Percentiles rank a stretch among this genome's conserved stretches.
phyloP scores from a whole-genome alignment of 2,329 filamentous ascomycete species.

The Pochonia chlamydosporia region DNA sequence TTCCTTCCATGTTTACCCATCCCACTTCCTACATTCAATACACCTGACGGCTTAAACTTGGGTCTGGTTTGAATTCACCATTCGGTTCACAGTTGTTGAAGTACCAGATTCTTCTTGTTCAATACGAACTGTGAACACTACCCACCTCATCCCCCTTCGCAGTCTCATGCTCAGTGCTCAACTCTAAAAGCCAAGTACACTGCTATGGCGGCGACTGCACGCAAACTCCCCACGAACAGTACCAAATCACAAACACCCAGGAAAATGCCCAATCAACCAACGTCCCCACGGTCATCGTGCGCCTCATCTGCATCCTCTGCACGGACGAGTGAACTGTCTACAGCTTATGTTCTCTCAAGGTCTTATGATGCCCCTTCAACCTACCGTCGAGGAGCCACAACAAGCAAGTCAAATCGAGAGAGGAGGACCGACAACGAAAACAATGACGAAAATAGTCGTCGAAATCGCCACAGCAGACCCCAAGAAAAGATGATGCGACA shows the following conservation, averaged over 20 bases:
- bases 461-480: neutral
- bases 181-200: neutral
- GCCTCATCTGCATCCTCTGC: constrained; percentile 1
- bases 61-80: too few species aligned
- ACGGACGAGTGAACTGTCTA: constrained; percentile 4
- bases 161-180: too few species aligned
- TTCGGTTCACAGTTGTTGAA: neutral
- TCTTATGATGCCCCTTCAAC: neutral
- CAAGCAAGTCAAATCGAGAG: neutral
- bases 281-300: neutral
- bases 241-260: neutral
- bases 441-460: neutral
- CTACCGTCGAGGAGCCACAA: neutral
- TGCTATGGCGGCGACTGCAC: neutral
- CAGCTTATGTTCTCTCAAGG: constrained; percentile 1
- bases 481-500: neutral
- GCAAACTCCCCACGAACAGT: neutral
- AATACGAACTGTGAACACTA: too few species aligned
- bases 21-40: constrained; percentile 52
- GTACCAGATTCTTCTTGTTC: too few species aligned
- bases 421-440: neutral
- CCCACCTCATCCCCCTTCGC: too few species aligned
- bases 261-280: neutral
- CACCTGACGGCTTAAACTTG: too few species aligned
- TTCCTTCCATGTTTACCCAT: constrained; percentile 39